These are phyloP conservation scores for Suillus lakei DNA, from an alignment of 768 basidiomycete species.

Conservation along the genomic window DNA sequence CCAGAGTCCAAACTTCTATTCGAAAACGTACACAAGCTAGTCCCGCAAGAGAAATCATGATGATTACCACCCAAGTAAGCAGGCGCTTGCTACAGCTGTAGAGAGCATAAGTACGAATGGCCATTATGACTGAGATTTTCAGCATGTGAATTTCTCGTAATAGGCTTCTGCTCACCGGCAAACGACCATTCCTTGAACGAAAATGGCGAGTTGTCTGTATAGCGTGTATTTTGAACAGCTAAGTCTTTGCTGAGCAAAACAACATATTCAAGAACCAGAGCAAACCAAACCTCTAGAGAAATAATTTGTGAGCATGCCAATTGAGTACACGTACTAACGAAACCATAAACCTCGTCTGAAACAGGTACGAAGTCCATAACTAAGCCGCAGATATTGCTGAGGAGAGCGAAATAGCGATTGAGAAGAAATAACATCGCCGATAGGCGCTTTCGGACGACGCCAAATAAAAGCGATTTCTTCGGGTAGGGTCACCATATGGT, in stretches of 20 bases:
- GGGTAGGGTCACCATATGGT: conserved; percentile 34
- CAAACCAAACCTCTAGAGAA: conserved; percentile 10
- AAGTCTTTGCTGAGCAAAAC: background rate
- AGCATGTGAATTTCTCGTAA: background rate
- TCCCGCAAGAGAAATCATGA: conserved; percentile 34
- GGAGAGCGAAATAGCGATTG: conserved; percentile 53
- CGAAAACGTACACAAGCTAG: conserved; percentile 41
- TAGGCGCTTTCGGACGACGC: conserved; percentile 41
- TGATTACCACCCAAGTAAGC: conserved; percentile 39
- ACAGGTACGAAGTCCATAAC: conserved; percentile 32
- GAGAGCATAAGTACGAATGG: conserved; percentile 54
- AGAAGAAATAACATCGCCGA: conserved; percentile 52
- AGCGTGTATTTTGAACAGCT: conserved; percentile 47
- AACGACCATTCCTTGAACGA: conserved; percentile 51
- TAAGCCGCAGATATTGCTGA: conserved; percentile 41
- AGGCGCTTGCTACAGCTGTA: conserved; percentile 47
- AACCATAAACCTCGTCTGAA: conserved; percentile 10
- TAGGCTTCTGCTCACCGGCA: conserved; percentile 41
- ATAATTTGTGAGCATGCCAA: background rate
- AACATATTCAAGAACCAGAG: background rate
- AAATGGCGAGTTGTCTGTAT: conserved; percentile 46
- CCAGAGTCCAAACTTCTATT: background rate
- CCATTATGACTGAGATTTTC: conserved; percentile 42
- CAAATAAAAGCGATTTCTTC: conserved; percentile 50
- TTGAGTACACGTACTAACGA: background rate